Evolutionary conservation across 2,329 filamentous ascomycete species (phyloP).

Genomic region (Plectosphaerella cucumerina): DNA sequence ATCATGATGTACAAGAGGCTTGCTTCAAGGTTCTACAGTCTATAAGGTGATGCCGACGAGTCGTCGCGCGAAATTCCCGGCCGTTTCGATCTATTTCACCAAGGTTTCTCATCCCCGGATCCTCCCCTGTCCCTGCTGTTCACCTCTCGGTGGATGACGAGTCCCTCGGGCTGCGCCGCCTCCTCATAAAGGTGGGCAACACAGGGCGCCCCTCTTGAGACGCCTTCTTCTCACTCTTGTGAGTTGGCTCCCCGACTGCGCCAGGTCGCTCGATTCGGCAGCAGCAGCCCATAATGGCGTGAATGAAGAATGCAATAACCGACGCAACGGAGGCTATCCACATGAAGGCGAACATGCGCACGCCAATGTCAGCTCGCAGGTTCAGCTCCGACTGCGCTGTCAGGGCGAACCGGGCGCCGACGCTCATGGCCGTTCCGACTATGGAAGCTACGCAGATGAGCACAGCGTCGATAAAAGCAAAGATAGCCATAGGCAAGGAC

Average conservation of each 20-base stretch:
- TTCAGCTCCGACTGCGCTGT: constrained; percentile 69
- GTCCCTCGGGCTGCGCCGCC: constrained; percentile 7
- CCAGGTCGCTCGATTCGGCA: constrained; percentile 31
- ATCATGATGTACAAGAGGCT: too few relatives aligned
- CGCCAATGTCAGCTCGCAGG: constrained; percentile 66
- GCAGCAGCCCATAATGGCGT: constrained; percentile 75
- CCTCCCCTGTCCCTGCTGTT: too few relatives aligned
- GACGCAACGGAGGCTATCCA: constrained; percentile 72
- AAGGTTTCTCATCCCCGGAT: too few relatives aligned
- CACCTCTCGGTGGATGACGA: neutral
- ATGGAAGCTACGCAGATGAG: constrained; percentile 65
- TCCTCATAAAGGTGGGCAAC: constrained; percentile 10
- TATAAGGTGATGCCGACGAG: too few relatives aligned
- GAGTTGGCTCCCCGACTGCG: constrained; percentile 1
- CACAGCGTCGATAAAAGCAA: constrained; percentile 64
- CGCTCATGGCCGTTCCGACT: constrained; percentile 75
- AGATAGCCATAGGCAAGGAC: constrained; percentile 62
- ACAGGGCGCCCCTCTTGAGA: neutral
- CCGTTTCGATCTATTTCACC: too few relatives aligned
- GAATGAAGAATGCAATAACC: constrained; percentile 67
- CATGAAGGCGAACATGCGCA: constrained; percentile 80
- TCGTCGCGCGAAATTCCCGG: too few relatives aligned
- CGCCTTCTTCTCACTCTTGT: constrained; percentile 5
- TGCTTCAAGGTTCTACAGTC: too few relatives aligned
- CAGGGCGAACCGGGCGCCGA: constrained; percentile 76